These are phyloP conservation scores for Xylaria sp. DNA, from an alignment of 2,329 filamentous ascomycete genomes.

Conservation along the genomic window DNA sequence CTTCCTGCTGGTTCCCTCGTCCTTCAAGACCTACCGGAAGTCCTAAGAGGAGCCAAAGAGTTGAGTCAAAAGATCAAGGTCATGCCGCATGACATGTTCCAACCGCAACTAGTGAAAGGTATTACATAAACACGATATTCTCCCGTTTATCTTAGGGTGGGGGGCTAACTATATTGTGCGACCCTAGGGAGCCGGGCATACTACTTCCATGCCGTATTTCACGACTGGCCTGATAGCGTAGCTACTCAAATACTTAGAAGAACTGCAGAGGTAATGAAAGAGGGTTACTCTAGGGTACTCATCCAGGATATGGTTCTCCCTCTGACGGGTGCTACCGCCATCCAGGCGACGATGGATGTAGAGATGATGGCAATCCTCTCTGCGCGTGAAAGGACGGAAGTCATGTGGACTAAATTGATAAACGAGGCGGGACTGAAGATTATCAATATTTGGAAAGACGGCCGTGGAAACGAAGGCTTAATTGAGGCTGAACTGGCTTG, in stretches of 20 bases:
- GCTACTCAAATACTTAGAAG: constrained; percentile 50
- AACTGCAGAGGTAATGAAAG: constrained; percentile 48
- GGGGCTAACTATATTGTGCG: not conserved
- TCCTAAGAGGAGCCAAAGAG: constrained; percentile 37
- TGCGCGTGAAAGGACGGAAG: constrained; percentile 40
- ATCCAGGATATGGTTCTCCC: constrained; percentile 57
- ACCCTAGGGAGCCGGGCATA: constrained; percentile 49
- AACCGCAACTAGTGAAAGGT: constrained; percentile 48
- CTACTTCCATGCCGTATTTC: constrained; percentile 52
- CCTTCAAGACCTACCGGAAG: constrained; percentile 54
- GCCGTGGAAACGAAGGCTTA: constrained; percentile 37
- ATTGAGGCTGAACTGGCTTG: constrained; percentile 43
- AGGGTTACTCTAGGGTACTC: constrained; percentile 55
- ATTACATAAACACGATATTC: not conserved
- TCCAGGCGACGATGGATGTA: constrained; percentile 41
- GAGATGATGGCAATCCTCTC: constrained; percentile 41
- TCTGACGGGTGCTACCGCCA: constrained; percentile 48
- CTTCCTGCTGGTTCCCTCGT: constrained; percentile 50
- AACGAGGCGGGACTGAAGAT: constrained; percentile 40
- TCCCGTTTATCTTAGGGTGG: too few species aligned
- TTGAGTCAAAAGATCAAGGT: constrained; percentile 43
- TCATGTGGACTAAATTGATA: constrained; percentile 37
- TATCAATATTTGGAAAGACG: constrained; percentile 39
- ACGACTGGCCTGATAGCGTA: constrained; percentile 55
- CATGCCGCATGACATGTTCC: constrained; percentile 51